Percentiles rank a stretch among this genome's conserved stretches.
Evolutionary conservation across 306 rosid species (phyloP).

Genomic region (Boehmeria nivea): DNA sequence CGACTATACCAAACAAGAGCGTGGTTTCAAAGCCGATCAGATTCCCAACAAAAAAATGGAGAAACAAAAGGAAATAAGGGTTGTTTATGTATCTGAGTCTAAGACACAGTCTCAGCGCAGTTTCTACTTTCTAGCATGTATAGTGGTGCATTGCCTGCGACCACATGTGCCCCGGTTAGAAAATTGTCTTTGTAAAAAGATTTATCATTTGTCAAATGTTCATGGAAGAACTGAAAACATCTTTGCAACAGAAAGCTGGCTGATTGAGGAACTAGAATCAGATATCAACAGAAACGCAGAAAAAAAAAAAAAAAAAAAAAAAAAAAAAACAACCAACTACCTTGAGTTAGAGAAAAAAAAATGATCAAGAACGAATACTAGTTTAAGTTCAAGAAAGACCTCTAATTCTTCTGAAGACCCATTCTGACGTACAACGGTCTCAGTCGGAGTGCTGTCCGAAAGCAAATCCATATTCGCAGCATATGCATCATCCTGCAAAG

Average conservation of each 20-base stretch:
- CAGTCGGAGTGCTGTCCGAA: slow-evolving; percentile 33
- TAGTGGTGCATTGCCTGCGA: slow-evolving; percentile 92
- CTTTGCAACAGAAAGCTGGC: background rate
- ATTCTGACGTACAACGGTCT: slow-evolving; percentile 45
- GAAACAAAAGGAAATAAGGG: slow-evolving; percentile 15
- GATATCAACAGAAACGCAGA: background rate
- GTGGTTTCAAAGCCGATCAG: slow-evolving; percentile 30
- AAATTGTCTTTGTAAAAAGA: slow-evolving; percentile 40
- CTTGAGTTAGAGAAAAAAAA: background rate
- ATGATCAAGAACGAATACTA: slow-evolving; percentile 17
- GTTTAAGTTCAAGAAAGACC: slow-evolving; percentile 63
- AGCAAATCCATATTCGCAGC: slow-evolving; percentile 39
- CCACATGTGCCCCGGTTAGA: slow-evolving; percentile 79
- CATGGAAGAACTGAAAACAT: slow-evolving; percentile 28
- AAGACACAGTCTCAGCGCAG: slow-evolving; percentile 61
- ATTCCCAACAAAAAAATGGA: slow-evolving; percentile 13
- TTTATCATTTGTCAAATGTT: slow-evolving; percentile 17
- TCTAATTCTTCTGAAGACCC: slow-evolving; percentile 51
- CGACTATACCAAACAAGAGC: slow-evolving; percentile 43
- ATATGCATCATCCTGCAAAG: slow-evolving; percentile 74
- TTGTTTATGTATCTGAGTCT: slow-evolving; percentile 44
- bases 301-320: background rate
- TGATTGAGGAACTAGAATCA: background rate
- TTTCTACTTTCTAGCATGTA: slow-evolving; percentile 72
- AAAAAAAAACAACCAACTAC: background rate